Base-by-base conservation (phyloP, 768 basidiomycete genomes). In the Tulasnella sp. region DNA sequence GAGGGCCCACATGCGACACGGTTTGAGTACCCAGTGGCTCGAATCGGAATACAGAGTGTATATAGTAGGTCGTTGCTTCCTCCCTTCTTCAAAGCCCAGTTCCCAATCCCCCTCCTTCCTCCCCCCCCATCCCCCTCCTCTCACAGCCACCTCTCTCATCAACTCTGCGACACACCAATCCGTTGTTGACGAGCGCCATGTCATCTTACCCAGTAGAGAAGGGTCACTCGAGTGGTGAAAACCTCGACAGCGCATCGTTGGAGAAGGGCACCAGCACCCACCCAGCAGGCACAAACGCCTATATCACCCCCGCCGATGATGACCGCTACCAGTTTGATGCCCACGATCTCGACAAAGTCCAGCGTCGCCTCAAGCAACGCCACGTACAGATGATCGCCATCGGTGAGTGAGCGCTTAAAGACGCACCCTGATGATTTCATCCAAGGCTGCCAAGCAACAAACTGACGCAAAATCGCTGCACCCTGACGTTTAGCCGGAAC, bases 341-440 rank as follows among this genome's bases (percentile, higher is more conserved):
- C 1, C 75, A 78, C 56, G 82, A 84, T 66, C 72, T 82, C 50
- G 86, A 87, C 66, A 75, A 74, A 29, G 84, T 88, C 3, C 85
- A 87, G 65, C 78, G 85, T 27, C 78, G 78, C 38, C 76, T 87
- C 38, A 80, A 85, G 70, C 84, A 86, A 70, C 80, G 85, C 29
- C 85, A 87, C 79, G 81, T 85, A 12, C 85, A 87, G 68, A 87
- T 87, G 85, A 82, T 65, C 54, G 78, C 70, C 58, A 59, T 55
- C 19, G 53, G 53, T 55, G 22, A 42, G 53, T 11, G 34, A 22
- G 1, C n/a, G n/a, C 34, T 15, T 15, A 38, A 38, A 38, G 7
- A 49, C 58, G 10, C 34, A 49, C 45, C 21, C 15, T 21, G 17
- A 22, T 48, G 44, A 22, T 48, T 49, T 22, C 42, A 38, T 29